A percentile compares a stretch with the other conserved stretches of the same genome.
Evolutionary conservation across 352 stramenopile genomes (phyloP).

Genomic region (Pythium graminicola): DNA sequence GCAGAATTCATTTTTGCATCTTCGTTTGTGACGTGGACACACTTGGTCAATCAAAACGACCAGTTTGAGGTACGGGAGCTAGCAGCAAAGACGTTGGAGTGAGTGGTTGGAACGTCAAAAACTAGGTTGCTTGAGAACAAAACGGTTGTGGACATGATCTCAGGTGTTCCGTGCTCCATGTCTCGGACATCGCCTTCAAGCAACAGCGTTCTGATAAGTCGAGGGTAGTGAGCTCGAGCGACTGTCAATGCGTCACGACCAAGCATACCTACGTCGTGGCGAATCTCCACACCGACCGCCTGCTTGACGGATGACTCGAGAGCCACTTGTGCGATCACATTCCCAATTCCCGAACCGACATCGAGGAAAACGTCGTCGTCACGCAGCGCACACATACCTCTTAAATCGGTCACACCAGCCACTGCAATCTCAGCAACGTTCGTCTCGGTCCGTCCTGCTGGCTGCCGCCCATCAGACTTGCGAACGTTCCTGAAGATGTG

Average conservation of each 20-base stretch:
- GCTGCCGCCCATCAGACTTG: not conserved
- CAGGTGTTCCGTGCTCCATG: too few species aligned
- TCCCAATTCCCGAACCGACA: not conserved
- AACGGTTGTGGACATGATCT: too few species aligned
- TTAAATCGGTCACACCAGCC: not conserved
- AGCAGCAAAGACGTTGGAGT: constrained; percentile 2
- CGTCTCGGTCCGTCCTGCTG: not conserved
- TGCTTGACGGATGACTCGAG: not conserved
- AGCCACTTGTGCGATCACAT: constrained; percentile 6
- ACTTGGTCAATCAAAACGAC: not conserved
- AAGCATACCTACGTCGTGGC: not conserved
- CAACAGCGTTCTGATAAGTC: too few species aligned
- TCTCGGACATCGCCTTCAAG: too few species aligned
- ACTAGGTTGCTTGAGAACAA: constrained; percentile 3
- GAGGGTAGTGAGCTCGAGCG: too few species aligned
- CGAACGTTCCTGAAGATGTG: not conserved
- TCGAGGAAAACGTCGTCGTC: constrained; percentile 2
- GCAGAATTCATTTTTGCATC: constrained; percentile 1
- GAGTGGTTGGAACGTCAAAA: not conserved
- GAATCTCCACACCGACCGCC: constrained; percentile 5
- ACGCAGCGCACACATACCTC: not conserved
- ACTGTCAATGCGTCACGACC: too few species aligned
- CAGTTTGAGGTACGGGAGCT: not conserved
- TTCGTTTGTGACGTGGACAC: constrained; percentile 1
- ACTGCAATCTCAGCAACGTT: constrained; percentile 4